Percentiles rank a stretch among this genome's conserved stretches.
phyloP scores from a whole-genome alignment of 345 rosid species.

The Acer campestre region DNA sequence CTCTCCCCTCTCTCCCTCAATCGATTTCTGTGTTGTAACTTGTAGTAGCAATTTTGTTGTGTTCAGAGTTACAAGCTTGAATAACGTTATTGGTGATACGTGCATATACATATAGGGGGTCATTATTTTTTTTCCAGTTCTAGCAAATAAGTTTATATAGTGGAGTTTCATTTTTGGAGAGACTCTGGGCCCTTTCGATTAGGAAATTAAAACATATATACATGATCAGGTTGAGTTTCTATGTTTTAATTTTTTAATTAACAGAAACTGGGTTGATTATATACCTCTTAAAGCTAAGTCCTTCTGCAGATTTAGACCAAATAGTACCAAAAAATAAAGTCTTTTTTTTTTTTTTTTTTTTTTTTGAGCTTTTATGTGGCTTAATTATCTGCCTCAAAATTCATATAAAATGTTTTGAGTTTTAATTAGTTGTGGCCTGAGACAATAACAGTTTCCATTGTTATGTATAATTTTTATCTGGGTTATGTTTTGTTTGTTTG shows the following conservation, averaged over 20 bases:
- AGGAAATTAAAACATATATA: no score
- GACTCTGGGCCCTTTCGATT: no score
- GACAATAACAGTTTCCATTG: background rate
- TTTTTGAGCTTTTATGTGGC: background rate
- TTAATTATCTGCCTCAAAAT: background rate
- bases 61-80: background rate
- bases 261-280: background rate
- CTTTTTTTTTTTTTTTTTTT: background rate
- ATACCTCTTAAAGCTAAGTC: background rate
- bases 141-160: no score
- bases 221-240: background rate
- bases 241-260: background rate
- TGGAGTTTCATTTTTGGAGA: no score
- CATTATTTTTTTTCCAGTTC: background rate
- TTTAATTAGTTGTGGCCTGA: background rate
- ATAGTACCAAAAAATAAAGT: background rate
- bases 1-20: no score
- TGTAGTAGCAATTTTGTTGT: no score
- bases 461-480: background rate
- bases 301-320: background rate
- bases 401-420: slow-evolving; percentile 7
- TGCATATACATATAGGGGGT: no score
- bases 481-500: background rate
- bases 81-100: background rate
- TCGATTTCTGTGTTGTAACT: no score